A percentile compares a stretch with the other conserved stretches of the same genome.
phyloP scores from a whole-genome alignment of 306 rosid species.

The Ormosia semicastrata region DNA sequence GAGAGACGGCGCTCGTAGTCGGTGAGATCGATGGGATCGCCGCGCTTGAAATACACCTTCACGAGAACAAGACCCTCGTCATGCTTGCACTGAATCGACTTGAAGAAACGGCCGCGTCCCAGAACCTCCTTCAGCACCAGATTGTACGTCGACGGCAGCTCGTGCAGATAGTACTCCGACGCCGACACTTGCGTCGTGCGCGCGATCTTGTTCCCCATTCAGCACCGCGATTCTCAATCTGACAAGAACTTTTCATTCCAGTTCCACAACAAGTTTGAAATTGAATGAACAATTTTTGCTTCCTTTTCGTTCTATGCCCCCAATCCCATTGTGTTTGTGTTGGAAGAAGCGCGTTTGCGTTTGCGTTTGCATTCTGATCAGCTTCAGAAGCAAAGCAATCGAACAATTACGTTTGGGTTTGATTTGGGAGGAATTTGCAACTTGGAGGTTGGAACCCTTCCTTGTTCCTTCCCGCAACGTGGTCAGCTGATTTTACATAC shows the following conservation, averaged over 20 bases:
- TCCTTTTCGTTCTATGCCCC: neutral
- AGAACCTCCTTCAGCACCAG: conserved; percentile 89
- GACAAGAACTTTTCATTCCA: neutral
- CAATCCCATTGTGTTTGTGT: neutral
- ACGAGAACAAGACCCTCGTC: conserved; percentile 96
- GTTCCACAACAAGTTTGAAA: no score
- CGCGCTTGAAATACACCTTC: conserved; percentile 97
- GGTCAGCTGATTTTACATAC: no score
- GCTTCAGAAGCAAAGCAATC: no score
- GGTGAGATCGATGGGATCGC: conserved; percentile 74
- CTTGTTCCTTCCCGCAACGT: no score
- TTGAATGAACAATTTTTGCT: neutral
- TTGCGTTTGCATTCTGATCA: no score
- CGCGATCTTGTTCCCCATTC: conserved; percentile 85
- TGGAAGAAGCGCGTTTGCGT: neutral
- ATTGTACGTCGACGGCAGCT: conserved; percentile 90
- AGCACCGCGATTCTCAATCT: no score
- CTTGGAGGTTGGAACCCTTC: no score
- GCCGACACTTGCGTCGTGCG: conserved; percentile 95
- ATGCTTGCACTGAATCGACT: conserved; percentile 93
- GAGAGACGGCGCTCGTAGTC: conserved; percentile 75
- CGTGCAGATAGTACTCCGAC: conserved; percentile 92
- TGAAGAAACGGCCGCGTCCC: conserved; percentile 90
- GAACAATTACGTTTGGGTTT: neutral
- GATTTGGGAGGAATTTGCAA: neutral